Evolutionary conservation across 2,329 filamentous ascomycete genomes (phyloP).

Genomic region (Lecanoromycetidae sp.): DNA sequence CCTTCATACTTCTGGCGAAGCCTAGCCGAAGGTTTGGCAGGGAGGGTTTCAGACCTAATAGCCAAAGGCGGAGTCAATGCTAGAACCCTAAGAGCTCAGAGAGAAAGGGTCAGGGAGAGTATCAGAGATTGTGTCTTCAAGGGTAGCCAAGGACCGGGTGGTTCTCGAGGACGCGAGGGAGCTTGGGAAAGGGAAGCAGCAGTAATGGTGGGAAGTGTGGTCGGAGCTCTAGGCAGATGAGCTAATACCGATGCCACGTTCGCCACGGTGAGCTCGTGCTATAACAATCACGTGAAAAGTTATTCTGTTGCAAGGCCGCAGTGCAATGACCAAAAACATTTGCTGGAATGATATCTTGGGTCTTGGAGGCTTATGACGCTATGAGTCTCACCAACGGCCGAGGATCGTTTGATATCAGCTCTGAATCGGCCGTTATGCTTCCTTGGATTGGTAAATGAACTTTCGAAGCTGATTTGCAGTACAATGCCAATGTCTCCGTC

Average conservation of each 20-base stretch:
- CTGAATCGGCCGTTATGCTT: no score
- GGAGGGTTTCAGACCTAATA: slow-evolving; percentile 73
- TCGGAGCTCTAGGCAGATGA: slow-evolving; percentile 41
- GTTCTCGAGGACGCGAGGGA: slow-evolving; percentile 30
- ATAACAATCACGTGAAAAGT: background rate
- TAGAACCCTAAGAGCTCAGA: slow-evolving; percentile 65
- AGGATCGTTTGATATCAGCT: no score
- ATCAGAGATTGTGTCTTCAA: slow-evolving; percentile 72
- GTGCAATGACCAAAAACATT: no score
- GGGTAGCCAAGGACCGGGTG: slow-evolving; percentile 58
- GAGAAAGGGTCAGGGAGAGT: slow-evolving; percentile 60
- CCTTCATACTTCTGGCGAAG: slow-evolving; percentile 90
- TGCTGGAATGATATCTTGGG: no score
- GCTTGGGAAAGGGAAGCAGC: slow-evolving; percentile 83
- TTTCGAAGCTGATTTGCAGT: no score
- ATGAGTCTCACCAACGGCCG: no score
- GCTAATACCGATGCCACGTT: slow-evolving; percentile 10
- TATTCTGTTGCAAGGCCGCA: no score
- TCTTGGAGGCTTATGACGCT: no score
- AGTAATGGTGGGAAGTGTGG: slow-evolving; percentile 82
- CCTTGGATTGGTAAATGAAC: no score
- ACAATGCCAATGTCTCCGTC: no score
- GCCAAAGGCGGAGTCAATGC: slow-evolving; percentile 72
- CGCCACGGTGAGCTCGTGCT: background rate
- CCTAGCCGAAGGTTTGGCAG: slow-evolving; percentile 63